A percentile compares a stretch with the other conserved stretches of the same genome.
These are phyloP conservation scores for Nicotiana rustica DNA, from an alignment of 305 asterid genomes.

Conservation along the genomic window DNA sequence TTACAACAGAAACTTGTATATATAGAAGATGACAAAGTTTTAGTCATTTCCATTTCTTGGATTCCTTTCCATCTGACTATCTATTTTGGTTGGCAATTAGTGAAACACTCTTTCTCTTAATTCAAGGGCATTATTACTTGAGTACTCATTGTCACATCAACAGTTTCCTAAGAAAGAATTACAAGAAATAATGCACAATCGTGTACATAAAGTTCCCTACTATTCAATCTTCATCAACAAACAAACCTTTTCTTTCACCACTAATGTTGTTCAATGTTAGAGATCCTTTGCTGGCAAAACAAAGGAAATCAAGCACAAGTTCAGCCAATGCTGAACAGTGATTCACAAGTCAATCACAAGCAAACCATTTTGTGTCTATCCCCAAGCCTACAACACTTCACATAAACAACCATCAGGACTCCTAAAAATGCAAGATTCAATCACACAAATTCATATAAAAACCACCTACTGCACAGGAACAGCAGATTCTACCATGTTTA, in stretches of 20 bases:
- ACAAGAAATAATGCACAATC: not conserved
- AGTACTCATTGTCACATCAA: not conserved
- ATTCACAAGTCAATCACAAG: constrained; percentile 44
- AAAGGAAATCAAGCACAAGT: constrained; percentile 48
- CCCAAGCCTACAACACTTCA: constrained; percentile 38
- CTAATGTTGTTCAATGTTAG: constrained; percentile 13
- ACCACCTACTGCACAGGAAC: constrained; percentile 32
- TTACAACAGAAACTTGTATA: not conserved
- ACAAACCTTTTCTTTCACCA: constrained; percentile 1
- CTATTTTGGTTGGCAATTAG: not conserved
- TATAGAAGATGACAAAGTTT: not conserved
- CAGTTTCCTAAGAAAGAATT: not conserved
- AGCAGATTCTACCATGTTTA: constrained; percentile 39
- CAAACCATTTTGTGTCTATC: constrained; percentile 43
- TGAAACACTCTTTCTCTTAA: not conserved
- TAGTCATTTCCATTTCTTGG: constrained; percentile 1
- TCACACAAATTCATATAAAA: not conserved
- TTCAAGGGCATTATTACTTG: not conserved
- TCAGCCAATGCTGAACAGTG: constrained; percentile 71
- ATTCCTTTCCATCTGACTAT: not conserved
- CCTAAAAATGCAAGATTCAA: constrained; percentile 30
- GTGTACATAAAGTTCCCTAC: not conserved
- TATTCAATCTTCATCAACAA: constrained; percentile 13
- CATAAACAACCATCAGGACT: constrained; percentile 42
- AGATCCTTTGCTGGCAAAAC: constrained; percentile 52